Percentiles rank a stretch among this genome's conserved stretches.
phyloP scores from a whole-genome alignment of 768 basidiomycete species.

The Butyriboletus loyo region DNA sequence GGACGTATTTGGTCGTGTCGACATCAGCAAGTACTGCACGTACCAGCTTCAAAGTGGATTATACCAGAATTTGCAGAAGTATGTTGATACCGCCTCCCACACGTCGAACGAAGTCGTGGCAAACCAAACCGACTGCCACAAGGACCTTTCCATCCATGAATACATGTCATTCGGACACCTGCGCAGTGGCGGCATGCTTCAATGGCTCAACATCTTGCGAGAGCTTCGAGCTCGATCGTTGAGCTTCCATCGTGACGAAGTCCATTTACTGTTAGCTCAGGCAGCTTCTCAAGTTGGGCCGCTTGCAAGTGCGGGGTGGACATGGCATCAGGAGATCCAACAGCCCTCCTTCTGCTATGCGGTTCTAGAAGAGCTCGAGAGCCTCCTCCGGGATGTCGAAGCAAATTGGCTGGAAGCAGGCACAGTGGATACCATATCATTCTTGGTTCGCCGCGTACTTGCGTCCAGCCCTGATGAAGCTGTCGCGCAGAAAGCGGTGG shows the following conservation, averaged over 20 bases:
- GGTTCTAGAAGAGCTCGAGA: slow-evolving; percentile 36
- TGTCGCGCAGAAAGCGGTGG: slow-evolving; percentile 17
- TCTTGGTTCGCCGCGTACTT: slow-evolving; percentile 38
- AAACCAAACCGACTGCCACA: slow-evolving; percentile 40
- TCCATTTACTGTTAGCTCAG: slow-evolving; percentile 43
- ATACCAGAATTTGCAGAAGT: slow-evolving; percentile 38
- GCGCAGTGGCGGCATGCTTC: slow-evolving; percentile 42
- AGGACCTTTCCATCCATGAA: slow-evolving; percentile 43
- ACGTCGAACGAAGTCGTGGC: slow-evolving; percentile 45
- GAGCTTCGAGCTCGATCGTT: slow-evolving; percentile 41
- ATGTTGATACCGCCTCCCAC: slow-evolving; percentile 35
- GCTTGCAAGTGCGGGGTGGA: slow-evolving; percentile 8
- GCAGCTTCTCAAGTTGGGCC: slow-evolving; percentile 44
- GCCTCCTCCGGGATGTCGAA: slow-evolving; percentile 34
- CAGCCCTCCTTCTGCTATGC: slow-evolving; percentile 32
- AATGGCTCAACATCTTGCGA: slow-evolving; percentile 51
- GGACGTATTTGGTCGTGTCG: slow-evolving; percentile 4
- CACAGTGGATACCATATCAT: slow-evolving; percentile 32
- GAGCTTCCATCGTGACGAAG: slow-evolving; percentile 37
- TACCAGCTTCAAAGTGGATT: slow-evolving; percentile 29
- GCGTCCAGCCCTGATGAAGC: slow-evolving; percentile 14
- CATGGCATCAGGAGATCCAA: slow-evolving; percentile 42
- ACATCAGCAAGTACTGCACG: slow-evolving; percentile 28
- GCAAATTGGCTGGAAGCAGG: slow-evolving; percentile 41
- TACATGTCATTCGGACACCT: slow-evolving; percentile 43